phyloP scores from a whole-genome alignment of 305 asterid species.

The Striga hermonthica region DNA sequence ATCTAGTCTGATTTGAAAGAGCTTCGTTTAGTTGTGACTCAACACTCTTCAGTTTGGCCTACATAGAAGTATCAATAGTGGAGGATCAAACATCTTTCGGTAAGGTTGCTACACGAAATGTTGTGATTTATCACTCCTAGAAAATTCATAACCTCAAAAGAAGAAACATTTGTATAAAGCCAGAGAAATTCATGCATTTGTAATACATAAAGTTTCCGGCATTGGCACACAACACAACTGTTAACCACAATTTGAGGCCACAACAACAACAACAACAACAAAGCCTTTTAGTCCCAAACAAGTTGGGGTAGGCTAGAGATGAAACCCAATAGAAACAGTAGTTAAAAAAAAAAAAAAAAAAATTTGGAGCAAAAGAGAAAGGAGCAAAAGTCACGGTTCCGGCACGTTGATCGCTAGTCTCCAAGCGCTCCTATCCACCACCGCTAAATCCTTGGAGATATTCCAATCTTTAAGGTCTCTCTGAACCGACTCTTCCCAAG shows the following conservation, averaged over 20 bases:
- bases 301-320: too few relatives aligned
- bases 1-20: conserved; percentile 46
- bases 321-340: too few relatives aligned
- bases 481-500: too few relatives aligned
- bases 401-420: too few relatives aligned
- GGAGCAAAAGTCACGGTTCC: too few relatives aligned
- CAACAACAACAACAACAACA: too few relatives aligned
- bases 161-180: conserved; percentile 19
- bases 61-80: conserved; percentile 33
- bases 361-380: too few relatives aligned
- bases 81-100: conserved; percentile 24
- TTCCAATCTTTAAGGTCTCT: too few relatives aligned
- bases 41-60: conserved; percentile 72
- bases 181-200: conserved; percentile 22
- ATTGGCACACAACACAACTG: conserved; percentile 19
- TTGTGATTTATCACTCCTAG: conserved; percentile 17
- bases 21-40: conserved; percentile 77
- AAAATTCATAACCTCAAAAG: conserved; percentile 19
- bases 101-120: conserved; percentile 14
- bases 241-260: conserved; percentile 2
- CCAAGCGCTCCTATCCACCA: too few relatives aligned
- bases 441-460: too few relatives aligned
- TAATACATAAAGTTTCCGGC: conserved; percentile 5
- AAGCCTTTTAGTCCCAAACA: too few relatives aligned
- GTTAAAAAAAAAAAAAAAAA: too few relatives aligned